phyloP scores from a whole-genome alignment of 169 alveolate genomes.

The Eimeria necatrix region DNA sequence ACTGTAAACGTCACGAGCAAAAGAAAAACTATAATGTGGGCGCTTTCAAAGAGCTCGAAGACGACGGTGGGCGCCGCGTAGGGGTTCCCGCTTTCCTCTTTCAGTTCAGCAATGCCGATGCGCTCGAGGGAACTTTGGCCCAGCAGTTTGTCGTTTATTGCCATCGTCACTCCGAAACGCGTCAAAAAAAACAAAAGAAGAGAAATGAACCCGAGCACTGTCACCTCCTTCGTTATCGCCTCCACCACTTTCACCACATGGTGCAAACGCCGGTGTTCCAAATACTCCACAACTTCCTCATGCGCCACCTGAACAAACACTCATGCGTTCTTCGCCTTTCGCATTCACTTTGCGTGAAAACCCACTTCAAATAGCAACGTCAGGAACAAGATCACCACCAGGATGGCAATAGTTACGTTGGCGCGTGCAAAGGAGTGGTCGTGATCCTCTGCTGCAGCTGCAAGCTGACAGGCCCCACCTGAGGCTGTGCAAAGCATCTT shows the following conservation, averaged over 20 bases:
- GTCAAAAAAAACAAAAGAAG: conserved; percentile 73
- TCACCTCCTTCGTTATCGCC: conserved; percentile 76
- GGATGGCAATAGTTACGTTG: conserved; percentile 54
- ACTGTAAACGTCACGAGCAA: conserved; percentile 58
- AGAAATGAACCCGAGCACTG: conserved; percentile 81
- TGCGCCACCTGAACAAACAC: conserved; percentile 36
- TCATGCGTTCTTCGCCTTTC: not conserved
- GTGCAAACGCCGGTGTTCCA: conserved; percentile 62
- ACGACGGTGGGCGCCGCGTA: conserved; percentile 80
- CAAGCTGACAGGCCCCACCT: conserved; percentile 8
- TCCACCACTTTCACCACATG: conserved; percentile 73
- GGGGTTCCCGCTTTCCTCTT: conserved; percentile 79
- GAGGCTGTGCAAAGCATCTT: conserved; percentile 38
- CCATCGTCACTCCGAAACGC: conserved; percentile 72
- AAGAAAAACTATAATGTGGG: conserved; percentile 73
- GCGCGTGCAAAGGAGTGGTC: conserved; percentile 44
- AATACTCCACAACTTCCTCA: conserved; percentile 58
- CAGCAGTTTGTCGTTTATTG: conserved; percentile 68
- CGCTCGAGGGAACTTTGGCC: conserved; percentile 74
- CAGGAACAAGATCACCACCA: conserved; percentile 60
- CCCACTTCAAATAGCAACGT: conserved; percentile 76
- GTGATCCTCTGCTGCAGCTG: not conserved
- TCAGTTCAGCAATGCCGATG: conserved; percentile 75
- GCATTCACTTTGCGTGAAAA: not conserved
- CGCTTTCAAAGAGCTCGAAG: conserved; percentile 78